Evolutionary conservation across 306 rosid species (phyloP), one percentile per base, ranked within the genome.

Genomic region (Quercus engelmannii): DNA sequence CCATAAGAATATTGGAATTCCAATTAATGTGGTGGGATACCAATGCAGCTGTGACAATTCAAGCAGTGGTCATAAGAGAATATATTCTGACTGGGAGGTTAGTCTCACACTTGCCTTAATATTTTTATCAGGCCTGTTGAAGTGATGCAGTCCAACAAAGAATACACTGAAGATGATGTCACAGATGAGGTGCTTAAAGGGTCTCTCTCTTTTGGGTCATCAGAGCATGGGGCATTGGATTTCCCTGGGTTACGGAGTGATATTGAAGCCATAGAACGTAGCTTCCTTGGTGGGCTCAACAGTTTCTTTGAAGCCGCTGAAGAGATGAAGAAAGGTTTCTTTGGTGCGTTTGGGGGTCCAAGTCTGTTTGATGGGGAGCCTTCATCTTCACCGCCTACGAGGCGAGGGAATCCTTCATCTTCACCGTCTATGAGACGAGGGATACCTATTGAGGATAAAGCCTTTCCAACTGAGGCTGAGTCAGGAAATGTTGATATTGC

Each of bases 121-220:
- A 23, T 55, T 64, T 64, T 79, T 78, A 1, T 61, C 82, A 95
- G 98, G 92, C 94, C 96, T 2, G 87, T 55, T 6, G 98, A 95
- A 85, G 89, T 95, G 84, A 82, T 95, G 82, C 87, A 87, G 78
- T 95, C 97, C 63, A 88, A 87, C 85, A 92, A 78, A 75, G 98
- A 91, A 84, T 86, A 83, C 78, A 90, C 94, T 1, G 99, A 90
- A 86, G 96, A 95, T 64, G 96, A 92, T 76, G 88, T 95, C 72
- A 92, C 94, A 0, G 83, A 87, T 31, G 84, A 86, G 91, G 78
- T 91, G 75, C 81, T 83, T 55, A 88, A 70, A 71, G 89, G 97
- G 85, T 83, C 97, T 67, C 26, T 46, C 86, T 19, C 80, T 25
- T n/a, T 58, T 63, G 90, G 88, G 57, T 82, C 93, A 54, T 78